A percentile compares a stretch with the other conserved stretches of the same genome.
Evolutionary conservation across 1,284 basidiomycete genomes (phyloP).

Genomic region (Naganishia albida): DNA sequence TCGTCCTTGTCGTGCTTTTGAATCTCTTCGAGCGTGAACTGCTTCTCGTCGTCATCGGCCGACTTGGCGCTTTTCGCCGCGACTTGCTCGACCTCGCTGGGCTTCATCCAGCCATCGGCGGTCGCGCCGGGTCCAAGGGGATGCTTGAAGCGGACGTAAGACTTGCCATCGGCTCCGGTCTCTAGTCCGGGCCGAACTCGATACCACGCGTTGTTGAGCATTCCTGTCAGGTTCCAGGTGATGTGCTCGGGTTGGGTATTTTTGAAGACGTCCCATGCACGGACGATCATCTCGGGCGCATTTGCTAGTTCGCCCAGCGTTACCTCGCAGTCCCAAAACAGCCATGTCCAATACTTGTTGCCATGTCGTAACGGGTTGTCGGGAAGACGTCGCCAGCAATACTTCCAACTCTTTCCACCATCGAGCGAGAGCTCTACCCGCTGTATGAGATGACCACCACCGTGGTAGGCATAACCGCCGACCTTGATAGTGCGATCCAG

Average conservation of each 20-base stretch:
- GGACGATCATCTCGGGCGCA: slow-evolving; percentile 29
- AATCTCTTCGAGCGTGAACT: slow-evolving; percentile 33
- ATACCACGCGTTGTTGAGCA: slow-evolving; percentile 35
- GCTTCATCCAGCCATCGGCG: slow-evolving; percentile 36
- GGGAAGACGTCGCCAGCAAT: slow-evolving; percentile 32
- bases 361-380: slow-evolving; percentile 36
- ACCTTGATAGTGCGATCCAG: slow-evolving; percentile 27
- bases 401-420: slow-evolving; percentile 35
- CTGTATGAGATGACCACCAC: slow-evolving; percentile 31
- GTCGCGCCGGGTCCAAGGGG: slow-evolving; percentile 33
- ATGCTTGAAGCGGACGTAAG: slow-evolving; percentile 29
- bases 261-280: slow-evolving; percentile 35
- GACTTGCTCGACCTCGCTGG: slow-evolving; percentile 29
- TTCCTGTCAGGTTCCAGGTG: slow-evolving; percentile 35
- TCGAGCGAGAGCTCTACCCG: slow-evolving; percentile 36
- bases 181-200: slow-evolving; percentile 26
- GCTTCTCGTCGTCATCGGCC: slow-evolving; percentile 24
- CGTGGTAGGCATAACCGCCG: slow-evolving; percentile 34
- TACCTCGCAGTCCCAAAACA: slow-evolving; percentile 35
- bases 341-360: slow-evolving; percentile 35
- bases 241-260: slow-evolving; percentile 37
- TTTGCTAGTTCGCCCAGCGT: slow-evolving; percentile 32
- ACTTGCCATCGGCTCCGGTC: slow-evolving; percentile 18
- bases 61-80: slow-evolving; percentile 25
- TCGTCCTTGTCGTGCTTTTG: slow-evolving; percentile 32